Evolutionary conservation across 2,329 filamentous ascomycete species (phyloP).

Genomic region (Penicillium thymicola): DNA sequence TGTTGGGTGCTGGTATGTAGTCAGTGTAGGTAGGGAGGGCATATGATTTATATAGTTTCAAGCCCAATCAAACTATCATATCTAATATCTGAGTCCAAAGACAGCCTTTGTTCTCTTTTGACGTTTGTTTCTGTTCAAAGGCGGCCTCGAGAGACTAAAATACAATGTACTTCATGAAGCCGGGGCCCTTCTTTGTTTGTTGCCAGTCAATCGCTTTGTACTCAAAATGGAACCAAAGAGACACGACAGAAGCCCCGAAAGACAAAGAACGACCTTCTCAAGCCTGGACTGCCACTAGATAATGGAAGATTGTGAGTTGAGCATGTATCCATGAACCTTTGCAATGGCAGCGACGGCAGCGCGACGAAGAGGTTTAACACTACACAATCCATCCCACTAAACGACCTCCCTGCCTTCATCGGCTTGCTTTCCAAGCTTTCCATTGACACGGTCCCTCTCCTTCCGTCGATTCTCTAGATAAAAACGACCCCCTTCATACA

Average conservation of each 20-base stretch:
- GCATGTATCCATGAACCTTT: neutral
- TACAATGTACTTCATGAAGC: neutral
- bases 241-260: rapidly evolving
- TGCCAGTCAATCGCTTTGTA: neutral
- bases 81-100: neutral
- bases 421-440: too few species aligned
- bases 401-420: constrained; percentile 6
- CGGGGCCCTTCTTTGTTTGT: neutral
- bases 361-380: neutral
- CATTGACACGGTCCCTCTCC: constrained; percentile 11
- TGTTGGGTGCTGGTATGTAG: neutral
- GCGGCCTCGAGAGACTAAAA: neutral
- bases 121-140: neutral
- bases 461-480: constrained; percentile 47
- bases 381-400: neutral
- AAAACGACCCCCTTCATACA: constrained; percentile 75
- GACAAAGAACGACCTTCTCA: neutral
- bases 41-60: neutral
- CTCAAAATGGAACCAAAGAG: neutral
- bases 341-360: neutral
- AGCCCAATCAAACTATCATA: neutral
- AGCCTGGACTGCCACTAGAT: too few species aligned
- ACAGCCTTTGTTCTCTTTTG: neutral
- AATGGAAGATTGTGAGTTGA: neutral
- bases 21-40: neutral